These are phyloP conservation scores for Bipolaris sorokiniana DNA, from an alignment of 2,329 filamentous ascomycete species.

Conservation along the genomic window DNA sequence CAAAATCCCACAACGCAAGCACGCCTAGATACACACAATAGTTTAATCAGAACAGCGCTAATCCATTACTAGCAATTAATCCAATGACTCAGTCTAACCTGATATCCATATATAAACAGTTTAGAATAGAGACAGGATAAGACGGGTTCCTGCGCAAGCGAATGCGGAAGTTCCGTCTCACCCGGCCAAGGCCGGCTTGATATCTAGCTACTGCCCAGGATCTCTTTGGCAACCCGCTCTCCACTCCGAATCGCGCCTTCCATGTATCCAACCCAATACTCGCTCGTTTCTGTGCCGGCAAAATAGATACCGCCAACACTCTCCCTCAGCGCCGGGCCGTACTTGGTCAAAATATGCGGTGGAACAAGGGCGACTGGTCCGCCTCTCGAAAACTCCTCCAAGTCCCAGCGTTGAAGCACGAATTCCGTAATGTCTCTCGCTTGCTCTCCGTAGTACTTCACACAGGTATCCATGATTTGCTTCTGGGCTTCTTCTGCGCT, in stretches of 20 bases:
- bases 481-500: constrained; percentile 2
- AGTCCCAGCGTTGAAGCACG: constrained; percentile 31
- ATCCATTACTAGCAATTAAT: not conserved
- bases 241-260: constrained; percentile 62
- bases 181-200: not conserved
- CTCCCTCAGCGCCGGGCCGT: constrained; percentile 21
- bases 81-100: not conserved
- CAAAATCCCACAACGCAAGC: not conserved
- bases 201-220: constrained; percentile 24
- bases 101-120: not conserved
- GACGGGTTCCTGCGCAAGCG: no score
- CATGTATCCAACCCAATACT: constrained; percentile 65
- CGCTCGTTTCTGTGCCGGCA: constrained; percentile 61
- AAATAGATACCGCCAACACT: constrained; percentile 56
- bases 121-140: not conserved
- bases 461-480: constrained; percentile 18
- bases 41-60: not conserved
- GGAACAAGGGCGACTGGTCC: constrained; percentile 27
- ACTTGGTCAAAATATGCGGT: constrained; percentile 19
- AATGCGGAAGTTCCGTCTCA: no score
- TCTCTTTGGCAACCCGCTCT: constrained; percentile 56
- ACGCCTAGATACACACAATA: not conserved
- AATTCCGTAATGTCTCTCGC: constrained; percentile 25
- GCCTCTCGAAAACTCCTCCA: constrained; percentile 28
- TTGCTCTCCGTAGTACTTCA: constrained; percentile 21